These are phyloP conservation scores for Heliosperma pusillum DNA, from an alignment of 148 eudicot genomes.

Conservation along the genomic window DNA sequence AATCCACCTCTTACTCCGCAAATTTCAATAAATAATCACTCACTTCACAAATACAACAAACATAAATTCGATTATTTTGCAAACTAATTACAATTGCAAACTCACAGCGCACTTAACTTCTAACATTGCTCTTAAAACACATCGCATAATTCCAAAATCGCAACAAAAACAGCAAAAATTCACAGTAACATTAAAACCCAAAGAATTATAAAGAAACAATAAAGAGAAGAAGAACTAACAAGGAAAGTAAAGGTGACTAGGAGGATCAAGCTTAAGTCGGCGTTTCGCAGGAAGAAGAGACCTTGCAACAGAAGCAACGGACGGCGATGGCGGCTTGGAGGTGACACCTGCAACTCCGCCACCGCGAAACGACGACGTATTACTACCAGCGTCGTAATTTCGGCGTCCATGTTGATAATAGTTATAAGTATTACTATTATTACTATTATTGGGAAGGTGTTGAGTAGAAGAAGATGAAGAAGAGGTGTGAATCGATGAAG, in stretches of 20 bases:
- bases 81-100: no score
- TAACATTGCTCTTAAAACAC: neutral
- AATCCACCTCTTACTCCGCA: neutral
- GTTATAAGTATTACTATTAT: constrained; percentile 1
- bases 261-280: constrained; percentile 76
- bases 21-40: neutral
- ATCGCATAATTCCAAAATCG: neutral
- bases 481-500: constrained; percentile 33
- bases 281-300: constrained; percentile 63
- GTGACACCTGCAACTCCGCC: constrained; percentile 20
- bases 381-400: neutral
- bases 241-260: constrained; percentile 69
- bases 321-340: constrained; percentile 21
- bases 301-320: constrained; percentile 63
- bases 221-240: constrained; percentile 29
- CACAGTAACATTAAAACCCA: neutral
- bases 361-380: neutral
- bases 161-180: neutral
- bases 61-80: no score
- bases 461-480: constrained; percentile 57
- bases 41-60: neutral
- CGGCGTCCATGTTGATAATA: constrained; percentile 20
- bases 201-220: neutral
- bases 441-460: constrained; percentile 32
- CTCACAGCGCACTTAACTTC: neutral